Base-by-base conservation (phyloP, 2,329 filamentous ascomycete genomes). In the Nectriaceae sp. region DNA sequence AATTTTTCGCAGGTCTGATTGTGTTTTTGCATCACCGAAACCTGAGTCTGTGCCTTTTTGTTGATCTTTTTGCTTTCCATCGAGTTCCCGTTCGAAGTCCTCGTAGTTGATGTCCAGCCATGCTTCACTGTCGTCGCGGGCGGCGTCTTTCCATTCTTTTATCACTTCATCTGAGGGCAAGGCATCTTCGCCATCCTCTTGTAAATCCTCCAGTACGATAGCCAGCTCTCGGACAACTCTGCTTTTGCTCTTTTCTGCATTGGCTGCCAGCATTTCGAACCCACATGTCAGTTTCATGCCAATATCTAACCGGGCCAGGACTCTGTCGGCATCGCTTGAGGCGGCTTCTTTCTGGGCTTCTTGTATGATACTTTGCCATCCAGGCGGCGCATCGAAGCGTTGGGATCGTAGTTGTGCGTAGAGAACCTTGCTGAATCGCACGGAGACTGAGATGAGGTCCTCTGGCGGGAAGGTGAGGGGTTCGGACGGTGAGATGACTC, bases 61-160 rank as follows among this genome's bases (percentile, higher is more conserved):
- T 6, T 63, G 65, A 33, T 71, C 70, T 38, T 73, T 20, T 21
- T 56, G 56, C 40, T 71, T 75, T 0, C 80, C 78, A 22, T 80
- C 75, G 2, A 99, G 73, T 65, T 97, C 91, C 21, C 80, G 78
- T 61, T 97, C 92, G 47, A 99, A 90, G 53, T 97, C 91, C 16
- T 87, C 80, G 57, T 90, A 97, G 63, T 92, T 85, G 48, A 99
- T 95, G 59, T 97, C 86, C 55, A 99, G 76, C 94, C 94, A 99
- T 19, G 82, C 79, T 60, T 97, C 94, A 59, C 91, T 84, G 52
- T 97, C 93, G 42, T 93, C 82, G n/a, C 74, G 77, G 22, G 75
- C 70, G 3, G 65, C 64, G 22, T 77, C 69, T 29, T 78, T 75
- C 93, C 94, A 97, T 2, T 65, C 60, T 21, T 70, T 68, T 10